Evolutionary conservation across 1,139 yeast species (phyloP), one percentile per base, ranked within the genome.

Genomic region (Saccharomyces hybrid): DNA sequence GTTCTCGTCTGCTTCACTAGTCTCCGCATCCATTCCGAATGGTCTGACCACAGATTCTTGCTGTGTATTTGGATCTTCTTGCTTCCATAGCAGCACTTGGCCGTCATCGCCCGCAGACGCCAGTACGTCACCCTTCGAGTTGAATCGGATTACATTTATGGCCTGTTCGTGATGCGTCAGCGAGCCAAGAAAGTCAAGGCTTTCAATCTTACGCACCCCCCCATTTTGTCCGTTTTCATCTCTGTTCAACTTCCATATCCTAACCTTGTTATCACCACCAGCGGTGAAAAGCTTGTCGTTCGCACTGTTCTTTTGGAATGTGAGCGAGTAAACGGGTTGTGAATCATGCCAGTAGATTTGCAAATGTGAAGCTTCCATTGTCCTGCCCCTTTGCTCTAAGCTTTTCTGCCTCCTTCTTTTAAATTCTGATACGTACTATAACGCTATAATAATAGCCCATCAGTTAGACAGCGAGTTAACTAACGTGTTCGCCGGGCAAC

Each of bases 21-120:
- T 57, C 3, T 58, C 61, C 25, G 58, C 61, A 25, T 34, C 51
- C 31, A 60, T 61, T 8, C 64, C 66, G 51, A 60, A 60, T 13
- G 47, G 46, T 73, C 16, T 79, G 80, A 13, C 69, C 73, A 1
- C 85, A 87, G 65, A 84, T 81, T 46, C 53, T 47, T 83, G 88
- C 57, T 75, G 75, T 2, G 79, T 73, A 3, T 80, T 72, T 4
- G 73, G 72, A 47, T 82, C 85, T 23, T 83, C 76, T 28, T 78
- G 73, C 48, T 75, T 76, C 99, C 99, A 93, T 41, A 93, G 70
- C 58, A 91, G 76, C 16, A 93, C 78, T 9, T 85, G 81, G 0
- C 99, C 99, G 67, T 93, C 99, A 66, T 93, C 99, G 2, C 97
- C 96, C 0, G 96, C 97, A 0, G 95, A 80, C 0, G 98, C 99